phyloP scores from a whole-genome alignment of 345 rosid species.

The Eucalyptus coolabah region DNA sequence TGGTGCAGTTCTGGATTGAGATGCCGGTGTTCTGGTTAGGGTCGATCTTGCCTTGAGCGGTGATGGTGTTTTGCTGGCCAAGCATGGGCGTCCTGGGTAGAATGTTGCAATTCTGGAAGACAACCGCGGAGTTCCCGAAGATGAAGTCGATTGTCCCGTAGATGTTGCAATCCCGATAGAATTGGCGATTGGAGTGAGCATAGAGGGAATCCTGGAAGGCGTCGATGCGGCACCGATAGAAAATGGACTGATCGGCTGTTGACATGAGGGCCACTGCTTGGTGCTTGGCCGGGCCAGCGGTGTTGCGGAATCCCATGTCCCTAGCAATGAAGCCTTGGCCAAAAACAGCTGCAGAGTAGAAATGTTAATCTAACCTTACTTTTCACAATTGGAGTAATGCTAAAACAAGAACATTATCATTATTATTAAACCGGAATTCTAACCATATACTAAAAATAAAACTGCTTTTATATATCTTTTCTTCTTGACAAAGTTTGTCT shows the following conservation, averaged over 20 bases:
- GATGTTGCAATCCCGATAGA: constrained; percentile 57
- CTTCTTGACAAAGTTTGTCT: background rate
- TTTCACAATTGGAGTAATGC: background rate
- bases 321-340: constrained; percentile 58
- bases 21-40: constrained; percentile 80
- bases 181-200: constrained; percentile 63
- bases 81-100: constrained; percentile 40
- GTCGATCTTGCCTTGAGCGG: constrained; percentile 59
- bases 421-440: background rate
- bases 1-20: constrained; percentile 48
- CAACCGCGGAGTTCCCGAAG: constrained; percentile 72
- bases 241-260: constrained; percentile 37
- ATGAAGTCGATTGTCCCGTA: constrained; percentile 74
- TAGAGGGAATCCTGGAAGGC: constrained; percentile 78
- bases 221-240: constrained; percentile 53
- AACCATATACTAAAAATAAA: background rate
- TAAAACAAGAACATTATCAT: background rate
- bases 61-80: constrained; percentile 59
- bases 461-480: background rate
- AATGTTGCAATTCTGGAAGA: constrained; percentile 52
- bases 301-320: constrained; percentile 63
- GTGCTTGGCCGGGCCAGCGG: constrained; percentile 58
- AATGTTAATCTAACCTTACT: background rate
- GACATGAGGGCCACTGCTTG: constrained; percentile 77
- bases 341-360: constrained; percentile 37